Base-by-base conservation (phyloP, 306 rosid species). In the Comarum palustre region DNA sequence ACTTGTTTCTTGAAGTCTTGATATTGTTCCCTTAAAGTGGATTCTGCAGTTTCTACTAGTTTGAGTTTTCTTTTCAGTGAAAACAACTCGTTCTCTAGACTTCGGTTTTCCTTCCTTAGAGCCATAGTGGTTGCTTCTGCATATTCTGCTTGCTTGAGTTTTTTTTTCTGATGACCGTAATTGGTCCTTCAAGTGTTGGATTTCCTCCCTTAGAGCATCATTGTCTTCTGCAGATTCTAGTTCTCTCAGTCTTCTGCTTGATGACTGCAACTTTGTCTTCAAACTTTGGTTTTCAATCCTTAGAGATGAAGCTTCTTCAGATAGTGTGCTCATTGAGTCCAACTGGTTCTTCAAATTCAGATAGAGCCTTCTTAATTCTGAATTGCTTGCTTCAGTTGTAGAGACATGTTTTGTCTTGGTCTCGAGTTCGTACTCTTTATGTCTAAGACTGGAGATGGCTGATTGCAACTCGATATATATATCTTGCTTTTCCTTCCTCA, bases 341-440 rank as follows among this genome's bases (percentile, higher is more conserved):
- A 92, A 82, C 78, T 83, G 86, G 73, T 71, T 66, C 75, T 86
- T 87, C 43, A 90, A 88, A 66, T 80, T 84, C 78, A 90, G 89
- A 73, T 92, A 88, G 88, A 88, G 98, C 83, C 86, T 93, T 17
- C 64, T 27, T 14, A 14, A 1, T 27, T 58, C 36, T 4, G 5
- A 4, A 58, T 14, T 14, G n/a, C 29, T 27, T 6, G 38, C 64
- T 58, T 25, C 64, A 8, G 65, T 38, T 29, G 11, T 6, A 29
- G 65, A 5, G 1, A 59, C 38, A 15, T 13, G 7, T 0, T 27
- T 0, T 59, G 4, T 59, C 39, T 14, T 59, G 1, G 4, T 13
- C 64, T 27, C n/a, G 4, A 58, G 64, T 58, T 58, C 64, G 6
- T 58, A 0, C 32, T 58, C 38, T 14, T 1, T 5, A 13, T 0